phyloP scores from a whole-genome alignment of 305 asterid genomes.

The Solanum hybrid region DNA sequence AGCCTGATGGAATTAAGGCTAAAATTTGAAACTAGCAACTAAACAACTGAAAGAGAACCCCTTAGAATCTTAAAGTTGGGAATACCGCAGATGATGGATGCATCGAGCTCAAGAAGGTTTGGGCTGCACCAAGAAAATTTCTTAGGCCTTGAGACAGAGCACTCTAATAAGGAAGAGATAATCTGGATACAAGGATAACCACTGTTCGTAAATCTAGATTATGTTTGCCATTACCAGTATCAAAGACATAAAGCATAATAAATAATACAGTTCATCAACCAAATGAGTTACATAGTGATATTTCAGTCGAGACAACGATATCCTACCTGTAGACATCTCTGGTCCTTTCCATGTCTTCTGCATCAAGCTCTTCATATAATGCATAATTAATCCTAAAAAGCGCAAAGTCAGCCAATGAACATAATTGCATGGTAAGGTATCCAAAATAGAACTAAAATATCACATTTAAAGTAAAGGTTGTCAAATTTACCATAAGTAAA shows the following conservation, averaged over 20 bases:
- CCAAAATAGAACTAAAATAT: background rate
- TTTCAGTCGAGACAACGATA: background rate
- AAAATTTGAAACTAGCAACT: background rate
- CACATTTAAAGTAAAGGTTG: background rate
- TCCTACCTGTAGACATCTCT: slow-evolving; percentile 25
- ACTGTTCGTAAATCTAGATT: background rate
- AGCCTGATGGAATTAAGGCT: background rate
- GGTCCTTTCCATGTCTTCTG: background rate
- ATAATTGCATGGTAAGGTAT: background rate
- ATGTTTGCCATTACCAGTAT: background rate
- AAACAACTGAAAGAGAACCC: background rate
- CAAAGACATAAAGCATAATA: background rate
- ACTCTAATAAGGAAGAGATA: background rate
- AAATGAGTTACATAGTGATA: background rate
- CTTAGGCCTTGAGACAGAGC: slow-evolving; percentile 6
- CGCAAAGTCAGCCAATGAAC: slow-evolving; percentile 13
- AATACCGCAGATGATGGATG: slow-evolving; percentile 13
- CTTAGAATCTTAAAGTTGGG: background rate
- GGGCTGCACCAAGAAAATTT: slow-evolving; percentile 9
- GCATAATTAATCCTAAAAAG: slow-evolving; percentile 21
- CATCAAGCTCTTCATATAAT: background rate
- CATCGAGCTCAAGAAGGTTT: slow-evolving; percentile 10
- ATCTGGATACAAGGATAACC: background rate
- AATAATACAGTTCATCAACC: background rate
- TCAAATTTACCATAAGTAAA: slow-evolving; percentile 20